phyloP scores from a whole-genome alignment of 257 asterid species.

The Solanum pimpinellifolium region DNA sequence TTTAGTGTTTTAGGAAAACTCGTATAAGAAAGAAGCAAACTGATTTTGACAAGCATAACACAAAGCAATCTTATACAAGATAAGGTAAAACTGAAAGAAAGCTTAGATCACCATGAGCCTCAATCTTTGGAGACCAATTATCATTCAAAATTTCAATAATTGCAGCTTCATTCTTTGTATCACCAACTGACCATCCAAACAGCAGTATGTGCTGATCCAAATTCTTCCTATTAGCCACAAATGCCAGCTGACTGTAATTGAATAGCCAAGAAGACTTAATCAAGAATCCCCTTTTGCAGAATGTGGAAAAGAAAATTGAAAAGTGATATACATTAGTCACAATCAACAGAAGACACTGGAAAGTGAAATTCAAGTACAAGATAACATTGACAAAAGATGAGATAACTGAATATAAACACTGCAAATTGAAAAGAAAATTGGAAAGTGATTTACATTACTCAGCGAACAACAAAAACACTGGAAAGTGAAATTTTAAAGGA shows the following conservation, averaged over 20 bases:
- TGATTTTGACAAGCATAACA: not conserved
- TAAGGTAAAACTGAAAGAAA: slow-evolving; percentile 5
- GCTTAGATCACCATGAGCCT: slow-evolving; percentile 58
- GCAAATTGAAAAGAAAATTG: not conserved
- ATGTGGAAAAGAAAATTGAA: not conserved
- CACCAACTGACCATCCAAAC: slow-evolving; percentile 53
- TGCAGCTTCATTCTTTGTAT: slow-evolving; percentile 44
- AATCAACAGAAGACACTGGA: not conserved
- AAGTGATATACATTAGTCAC: not conserved
- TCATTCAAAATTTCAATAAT: slow-evolving; percentile 58
- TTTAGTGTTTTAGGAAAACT: not conserved
- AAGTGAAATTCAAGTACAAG: not conserved
- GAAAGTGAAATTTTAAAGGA: not conserved
- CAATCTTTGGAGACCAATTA: slow-evolving; percentile 51
- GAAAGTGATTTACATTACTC: not conserved
- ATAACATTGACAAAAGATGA: not conserved
- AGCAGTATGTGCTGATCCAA: slow-evolving; percentile 47
- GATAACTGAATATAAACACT: not conserved
- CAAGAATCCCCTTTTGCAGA: not conserved
- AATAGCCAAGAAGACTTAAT: slow-evolving; percentile 5
- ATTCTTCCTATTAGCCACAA: slow-evolving; percentile 64
- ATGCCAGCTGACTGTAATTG: slow-evolving; percentile 70
- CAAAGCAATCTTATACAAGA: not conserved
- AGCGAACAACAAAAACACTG: not conserved
- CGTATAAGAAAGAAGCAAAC: not conserved